These are phyloP conservation scores for Incumbomyces lentus DNA, from an alignment of 2,329 filamentous ascomycete species.

Conservation along the genomic window DNA sequence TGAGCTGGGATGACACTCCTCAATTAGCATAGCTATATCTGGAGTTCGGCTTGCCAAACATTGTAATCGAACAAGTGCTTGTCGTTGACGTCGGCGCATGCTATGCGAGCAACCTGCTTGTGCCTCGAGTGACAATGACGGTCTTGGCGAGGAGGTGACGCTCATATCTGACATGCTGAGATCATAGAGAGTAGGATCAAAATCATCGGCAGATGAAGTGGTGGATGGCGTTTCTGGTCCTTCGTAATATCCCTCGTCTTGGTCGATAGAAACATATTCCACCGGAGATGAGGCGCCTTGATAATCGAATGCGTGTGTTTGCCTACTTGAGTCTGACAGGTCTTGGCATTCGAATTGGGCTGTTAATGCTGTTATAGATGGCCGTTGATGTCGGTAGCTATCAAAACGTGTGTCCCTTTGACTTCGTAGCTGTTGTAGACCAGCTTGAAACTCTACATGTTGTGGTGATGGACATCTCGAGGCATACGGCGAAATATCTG, in stretches of 20 bases:
- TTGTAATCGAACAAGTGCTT: constrained; percentile 21
- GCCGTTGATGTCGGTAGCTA: constrained; percentile 14
- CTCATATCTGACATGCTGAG: constrained; percentile 18
- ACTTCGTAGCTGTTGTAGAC: constrained; percentile 3
- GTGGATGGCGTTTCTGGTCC: constrained; percentile 18
- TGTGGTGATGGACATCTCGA: constrained; percentile 18
- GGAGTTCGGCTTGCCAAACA: constrained; percentile 18
- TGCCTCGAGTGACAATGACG: constrained; percentile 20
- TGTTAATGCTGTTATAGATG: constrained; percentile 18
- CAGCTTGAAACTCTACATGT: constrained; percentile 1
- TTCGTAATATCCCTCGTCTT: constrained; percentile 20
- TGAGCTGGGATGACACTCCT: constrained; percentile 22
- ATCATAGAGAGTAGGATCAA: constrained; percentile 20
- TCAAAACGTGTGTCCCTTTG: constrained; percentile 18
- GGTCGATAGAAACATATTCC: constrained; percentile 9
- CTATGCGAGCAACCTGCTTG: constrained; percentile 19
- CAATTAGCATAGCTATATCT: constrained; percentile 22
- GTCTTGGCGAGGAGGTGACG: constrained; percentile 18
- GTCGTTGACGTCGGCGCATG: constrained; percentile 16
- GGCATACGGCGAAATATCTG: constrained; percentile 19
- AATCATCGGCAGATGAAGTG: constrained; percentile 13
- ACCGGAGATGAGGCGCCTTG: constrained; percentile 5
- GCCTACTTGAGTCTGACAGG: constrained; percentile 13
- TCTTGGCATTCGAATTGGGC: constrained; percentile 19
- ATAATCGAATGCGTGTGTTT: constrained; percentile 10